These are phyloP conservation scores for Parachaetomium inaequale DNA, from an alignment of 495 filamentous ascomycete genomes.

Conservation along the genomic window DNA sequence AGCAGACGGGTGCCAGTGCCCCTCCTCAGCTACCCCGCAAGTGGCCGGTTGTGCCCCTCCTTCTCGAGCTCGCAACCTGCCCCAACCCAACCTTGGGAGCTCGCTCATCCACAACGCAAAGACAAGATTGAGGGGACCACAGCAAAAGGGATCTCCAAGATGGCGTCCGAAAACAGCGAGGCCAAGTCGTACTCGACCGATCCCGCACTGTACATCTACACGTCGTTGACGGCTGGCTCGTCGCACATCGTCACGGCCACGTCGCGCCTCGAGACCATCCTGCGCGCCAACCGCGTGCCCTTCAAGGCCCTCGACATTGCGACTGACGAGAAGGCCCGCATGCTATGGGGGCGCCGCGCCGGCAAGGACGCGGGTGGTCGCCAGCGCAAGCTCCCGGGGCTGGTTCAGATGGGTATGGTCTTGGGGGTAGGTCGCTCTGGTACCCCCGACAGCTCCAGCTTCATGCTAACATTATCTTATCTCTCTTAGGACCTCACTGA, in stretches of 20 bases:
- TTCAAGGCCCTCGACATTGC: conserved; percentile 92
- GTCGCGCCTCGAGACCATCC: conserved; percentile 88
- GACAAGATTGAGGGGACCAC: background rate
- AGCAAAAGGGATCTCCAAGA: conserved; percentile 10
- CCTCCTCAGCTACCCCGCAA: conserved; percentile 9
- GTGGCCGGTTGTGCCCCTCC: conserved; percentile 5
- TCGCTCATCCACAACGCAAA: background rate
- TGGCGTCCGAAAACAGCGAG: conserved; percentile 47
- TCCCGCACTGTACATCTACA: conserved; percentile 85
- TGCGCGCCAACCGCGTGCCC: conserved; percentile 89
- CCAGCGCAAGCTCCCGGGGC: conserved; percentile 75
- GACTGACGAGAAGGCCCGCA: conserved; percentile 84
- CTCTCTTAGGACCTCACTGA: conserved; percentile 74
- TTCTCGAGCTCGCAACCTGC: background rate
- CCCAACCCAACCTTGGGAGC: background rate
- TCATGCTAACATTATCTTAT: background rate
- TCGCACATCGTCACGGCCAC: conserved; percentile 97
- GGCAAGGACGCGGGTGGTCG: conserved; percentile 56
- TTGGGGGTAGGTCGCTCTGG: conserved; percentile 65
- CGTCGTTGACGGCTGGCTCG: conserved; percentile 89
- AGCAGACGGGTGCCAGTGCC: background rate
- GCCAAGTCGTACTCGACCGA: conserved; percentile 61
- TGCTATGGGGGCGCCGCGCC: conserved; percentile 82
- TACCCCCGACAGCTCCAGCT: background rate
- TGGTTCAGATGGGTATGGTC: conserved; percentile 84